phyloP scores from a whole-genome alignment of 352 stramenopile species.

The Pythium dissimile region DNA sequence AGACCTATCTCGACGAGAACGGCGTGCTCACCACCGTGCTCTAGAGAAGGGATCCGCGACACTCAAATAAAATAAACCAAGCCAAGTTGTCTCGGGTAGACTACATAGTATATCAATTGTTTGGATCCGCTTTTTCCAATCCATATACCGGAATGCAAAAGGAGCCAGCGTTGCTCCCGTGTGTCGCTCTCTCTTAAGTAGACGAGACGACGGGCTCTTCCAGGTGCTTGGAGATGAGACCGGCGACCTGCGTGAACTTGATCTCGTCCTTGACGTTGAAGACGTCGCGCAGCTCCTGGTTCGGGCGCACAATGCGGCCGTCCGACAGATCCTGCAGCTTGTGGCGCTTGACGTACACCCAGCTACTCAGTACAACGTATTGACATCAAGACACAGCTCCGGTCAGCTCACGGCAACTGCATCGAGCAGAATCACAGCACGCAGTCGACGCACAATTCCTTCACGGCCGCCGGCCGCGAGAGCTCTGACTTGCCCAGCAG shows the following conservation, averaged over 20 bases:
- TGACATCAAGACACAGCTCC: background rate
- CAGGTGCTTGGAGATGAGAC: constrained; percentile 67
- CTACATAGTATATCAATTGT: too few relatives aligned
- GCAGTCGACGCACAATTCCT: constrained; percentile 66
- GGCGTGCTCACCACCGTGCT: constrained; percentile 57
- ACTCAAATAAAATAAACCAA: too few relatives aligned
- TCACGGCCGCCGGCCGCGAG: constrained; percentile 59
- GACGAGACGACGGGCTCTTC: constrained; percentile 20
- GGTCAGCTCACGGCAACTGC: background rate
- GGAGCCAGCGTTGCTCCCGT: background rate
- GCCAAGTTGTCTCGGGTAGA: too few relatives aligned
- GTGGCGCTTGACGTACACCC: constrained; percentile 73
- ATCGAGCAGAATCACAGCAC: background rate
- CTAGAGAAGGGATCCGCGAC: constrained; percentile 1
- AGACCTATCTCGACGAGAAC: constrained; percentile 70
- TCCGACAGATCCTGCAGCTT: constrained; percentile 70
- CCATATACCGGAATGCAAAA: too few relatives aligned
- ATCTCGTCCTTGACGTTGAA: constrained; percentile 63
- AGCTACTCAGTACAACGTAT: too few relatives aligned
- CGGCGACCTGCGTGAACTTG: constrained; percentile 71
- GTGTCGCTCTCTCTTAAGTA: background rate
- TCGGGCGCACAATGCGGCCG: constrained; percentile 65
- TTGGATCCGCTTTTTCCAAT: too few relatives aligned
- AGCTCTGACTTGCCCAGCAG: constrained; percentile 69
- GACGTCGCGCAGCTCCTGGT: constrained; percentile 61